Base-by-base conservation (phyloP, 2,329 filamentous ascomycete species). In the Sphaerulina musiva region DNA sequence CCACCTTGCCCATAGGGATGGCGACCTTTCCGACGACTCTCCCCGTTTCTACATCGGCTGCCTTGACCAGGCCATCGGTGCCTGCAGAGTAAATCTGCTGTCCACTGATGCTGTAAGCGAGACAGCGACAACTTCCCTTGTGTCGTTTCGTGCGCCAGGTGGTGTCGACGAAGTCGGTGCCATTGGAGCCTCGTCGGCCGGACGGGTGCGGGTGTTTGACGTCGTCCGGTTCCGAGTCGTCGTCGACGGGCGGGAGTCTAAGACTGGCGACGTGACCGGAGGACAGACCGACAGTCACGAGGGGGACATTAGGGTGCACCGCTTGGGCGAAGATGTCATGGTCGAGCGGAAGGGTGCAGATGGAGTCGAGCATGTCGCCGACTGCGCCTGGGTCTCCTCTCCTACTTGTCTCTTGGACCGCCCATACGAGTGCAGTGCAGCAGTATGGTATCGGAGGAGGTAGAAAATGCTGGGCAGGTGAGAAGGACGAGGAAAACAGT, bases 241-340 rank as follows among this genome's bases (percentile, higher is more conserved):
- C 78, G 44, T 75, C 75, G 41, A 73, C 72, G 50, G 73, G 75
- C 5, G 82, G 82, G 26, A 97, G 78, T 46, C 86, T 83, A 66
- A 89, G 91, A 41, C 85, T 87, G 70, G 95, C 82, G 59, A 97
- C 90, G 70, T 93, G 89, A 55, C 92, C 92, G 51, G 80, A 86
- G 12, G 87, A 84, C 26, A 96, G 79, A 12, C 93, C 93, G 46
- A 95, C 87, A 0, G 90, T 87, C 58, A 98, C 78, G 48, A 98
- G 75, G 11, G 92, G 89, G 69, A 91, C 83, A 0, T 79, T 81
- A 1, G 93, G 91, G 69, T 98, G 93, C 17, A 95, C 76, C 10
- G 86, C 87, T 71, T 95, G 90, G 1, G 89, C 74, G 74, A 98
- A 97, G 65, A 98, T 78, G 67, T 97, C 93, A 54, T 87, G 81